Evolutionary conservation across 1,284 basidiomycete species (phyloP), one percentile per base, ranked within the genome.

Genomic region (Schizopora paradoxa): DNA sequence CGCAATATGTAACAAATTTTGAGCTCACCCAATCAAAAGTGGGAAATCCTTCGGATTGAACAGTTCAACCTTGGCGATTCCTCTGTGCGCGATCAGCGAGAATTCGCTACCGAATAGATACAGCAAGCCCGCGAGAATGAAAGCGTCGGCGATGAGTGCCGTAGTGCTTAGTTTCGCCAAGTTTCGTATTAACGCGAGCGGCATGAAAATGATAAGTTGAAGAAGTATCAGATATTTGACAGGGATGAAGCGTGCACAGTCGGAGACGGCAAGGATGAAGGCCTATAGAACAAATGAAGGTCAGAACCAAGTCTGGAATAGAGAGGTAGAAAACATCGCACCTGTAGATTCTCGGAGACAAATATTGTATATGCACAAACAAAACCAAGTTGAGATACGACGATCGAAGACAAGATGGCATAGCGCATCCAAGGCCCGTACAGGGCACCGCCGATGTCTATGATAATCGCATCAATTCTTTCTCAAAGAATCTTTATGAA

Each of bases 391-490:
- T 99, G 96, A 0, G 94, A 97, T 22, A 95, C 62, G 1, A 87
- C 74, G 59, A 99, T 94, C 6, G 91, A 95, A 3, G 73, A 73
- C 5, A 99, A 77, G 58, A 99, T 98, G 19, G 84, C 72, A 49
- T 86, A 79, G 37, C 96, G 83, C 90, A 99, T 92, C 78, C 85
- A 89, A 6, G 82, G 81, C 2, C 96, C 95, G 59, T 97, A 99
- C 6, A 99, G 69, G 0, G 77, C 68, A 1, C 96, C 95, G 28
- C 96, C 95, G 54, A 99, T 95, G 61, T 99, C 95, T 88, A 47
- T 27, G 8, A 33, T 40, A 16, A 46, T 11, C 19, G 41, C 6
- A 16, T 35, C 27, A 19, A 54, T 27, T 11, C 14, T 31, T 23
- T 14, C 16, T 34, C 2, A 31, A 23, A 13, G 27, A 22, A 28